Percentiles rank a stretch among this genome's conserved stretches.
Conservation (phyloP, 495 filamentous ascomycete species). For the Penicillium canariense region DNA sequence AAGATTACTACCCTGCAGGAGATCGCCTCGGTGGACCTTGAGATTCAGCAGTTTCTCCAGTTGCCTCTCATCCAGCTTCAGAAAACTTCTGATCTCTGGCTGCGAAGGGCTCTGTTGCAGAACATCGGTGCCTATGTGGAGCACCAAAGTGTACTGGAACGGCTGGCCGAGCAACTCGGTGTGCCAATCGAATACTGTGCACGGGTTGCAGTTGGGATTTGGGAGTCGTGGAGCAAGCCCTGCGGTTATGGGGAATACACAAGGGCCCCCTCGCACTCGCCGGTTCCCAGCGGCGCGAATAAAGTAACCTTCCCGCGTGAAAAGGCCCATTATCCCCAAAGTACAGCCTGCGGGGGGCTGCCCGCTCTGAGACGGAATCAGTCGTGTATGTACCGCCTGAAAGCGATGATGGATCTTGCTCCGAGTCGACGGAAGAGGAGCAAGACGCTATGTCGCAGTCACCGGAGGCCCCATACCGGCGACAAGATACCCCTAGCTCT, state of each 20-base stretch:
- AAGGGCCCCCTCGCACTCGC: too few species aligned
- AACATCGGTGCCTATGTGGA: background rate
- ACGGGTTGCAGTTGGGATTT: background rate
- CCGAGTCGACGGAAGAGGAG: background rate
- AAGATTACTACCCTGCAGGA: slow-evolving; percentile 19
- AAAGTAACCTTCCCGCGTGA: too few species aligned
- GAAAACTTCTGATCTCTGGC: background rate
- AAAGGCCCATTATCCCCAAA: too few species aligned
- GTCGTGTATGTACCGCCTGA: background rate
- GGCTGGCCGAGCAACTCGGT: background rate
- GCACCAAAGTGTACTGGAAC: background rate
- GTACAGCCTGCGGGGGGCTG: too few species aligned
- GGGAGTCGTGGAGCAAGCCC: background rate
- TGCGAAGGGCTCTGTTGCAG: background rate
- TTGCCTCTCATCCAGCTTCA: slow-evolving; percentile 2
- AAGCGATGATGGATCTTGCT: background rate
- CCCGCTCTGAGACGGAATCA: too few species aligned
- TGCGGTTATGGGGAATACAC: too few species aligned
- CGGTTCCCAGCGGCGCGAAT: too few species aligned
- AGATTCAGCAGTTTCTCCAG: slow-evolving; percentile 30
- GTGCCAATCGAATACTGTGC: background rate
- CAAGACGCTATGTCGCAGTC: background rate
- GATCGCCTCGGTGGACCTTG: slow-evolving; percentile 11
- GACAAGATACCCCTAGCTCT: background rate
- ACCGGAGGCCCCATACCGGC: background rate